Evolutionary conservation across 225 moss, liverwort and hornwort species (phyloP), one percentile per base, ranked within the genome.

Genomic region (Pleurozium schreberi): DNA sequence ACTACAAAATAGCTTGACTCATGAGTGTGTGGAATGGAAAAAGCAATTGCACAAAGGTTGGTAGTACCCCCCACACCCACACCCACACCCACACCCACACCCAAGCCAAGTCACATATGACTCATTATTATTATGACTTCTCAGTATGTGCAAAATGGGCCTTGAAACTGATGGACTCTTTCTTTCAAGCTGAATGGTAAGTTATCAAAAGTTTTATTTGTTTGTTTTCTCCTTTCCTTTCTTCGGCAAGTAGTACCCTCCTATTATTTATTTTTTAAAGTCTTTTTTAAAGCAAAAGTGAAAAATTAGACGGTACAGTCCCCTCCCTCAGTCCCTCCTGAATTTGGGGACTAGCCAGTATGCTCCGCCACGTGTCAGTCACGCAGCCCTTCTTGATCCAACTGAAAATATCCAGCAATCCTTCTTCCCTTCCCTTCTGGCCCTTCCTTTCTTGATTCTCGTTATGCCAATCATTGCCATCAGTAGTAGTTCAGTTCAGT

Each of bases 391-490:
- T 89, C 87, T 92, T 84, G 90, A 89, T 87, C 90, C 89, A 89
- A 92, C 87, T 87, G 92, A 76, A 92, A 87, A 81, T 40, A 87
- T 88, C 87, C 88, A 65, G 71, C 63, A 70, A 77, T 80, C 87
- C n/a, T 52, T 28, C 62, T 11, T 64, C 18, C 45, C 3, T 14
- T 6, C 22, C 1, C 18, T 18, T n/a, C n/a, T n/a, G n/a, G n/a
- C 19, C 34, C 8, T 23, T 26, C 52, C 81, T 55, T 92, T 92
- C 90, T 89, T 89, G 90, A 92, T 89, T 92, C 92, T 92, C 90
- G 90, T 92, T 85, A 91, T 92, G 91, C 92, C 92, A 92, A 92
- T 92, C 65, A 92, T 92, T 92, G 89, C 53, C 75, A 34, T 68
- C 63, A 86, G 66, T 55, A 22, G 22, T 2, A 1, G 34, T 34